These are phyloP conservation scores for Kurtzmaniella fragi DNA, from an alignment of 805 yeast genomes.

Conservation along the genomic window DNA sequence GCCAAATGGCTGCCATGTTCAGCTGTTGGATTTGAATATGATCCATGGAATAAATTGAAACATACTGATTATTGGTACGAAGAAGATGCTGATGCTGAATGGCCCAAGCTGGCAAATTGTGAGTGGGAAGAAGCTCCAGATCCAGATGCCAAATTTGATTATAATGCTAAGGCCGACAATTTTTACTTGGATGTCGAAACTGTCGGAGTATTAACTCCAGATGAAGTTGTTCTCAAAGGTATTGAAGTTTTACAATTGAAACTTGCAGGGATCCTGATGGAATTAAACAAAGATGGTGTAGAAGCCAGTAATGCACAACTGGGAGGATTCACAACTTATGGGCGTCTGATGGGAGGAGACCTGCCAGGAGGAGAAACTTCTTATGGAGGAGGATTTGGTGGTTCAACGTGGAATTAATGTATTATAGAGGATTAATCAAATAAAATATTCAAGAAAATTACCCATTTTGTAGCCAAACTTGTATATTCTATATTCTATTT, in stretches of 20 bases:
- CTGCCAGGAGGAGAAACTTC: slow-evolving; percentile 21
- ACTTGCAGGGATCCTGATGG: slow-evolving; percentile 79
- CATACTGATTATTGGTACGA: slow-evolving; percentile 98
- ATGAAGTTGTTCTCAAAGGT: slow-evolving; percentile 83
- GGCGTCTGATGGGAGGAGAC: slow-evolving; percentile 33
- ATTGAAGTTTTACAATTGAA: slow-evolving; percentile 83
- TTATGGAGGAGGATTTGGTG: slow-evolving; percentile 30
- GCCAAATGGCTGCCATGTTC: slow-evolving; percentile 98
- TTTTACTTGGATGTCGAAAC: slow-evolving; percentile 91
- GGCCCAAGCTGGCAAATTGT: slow-evolving; percentile 88
- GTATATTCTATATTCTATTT: neutral
- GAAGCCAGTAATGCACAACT: slow-evolving; percentile 34
- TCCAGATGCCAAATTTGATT: slow-evolving; percentile 83
- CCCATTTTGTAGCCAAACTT: too few species aligned
- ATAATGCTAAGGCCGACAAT: slow-evolving; percentile 70
- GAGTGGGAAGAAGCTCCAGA: slow-evolving; percentile 96
- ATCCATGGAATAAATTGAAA: slow-evolving; percentile 96
- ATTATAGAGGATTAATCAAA: too few species aligned
- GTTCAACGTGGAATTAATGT: slow-evolving; percentile 24
- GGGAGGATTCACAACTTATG: slow-evolving; percentile 46
- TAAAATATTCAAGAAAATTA: too few species aligned
- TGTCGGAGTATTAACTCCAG: slow-evolving; percentile 82
- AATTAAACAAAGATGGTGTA: slow-evolving; percentile 46
- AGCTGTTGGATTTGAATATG: slow-evolving; percentile 94
- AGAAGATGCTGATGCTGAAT: slow-evolving; percentile 78